Conservation (phyloP, 2,329 filamentous ascomycete species). For the Lachnellula occidentalis region DNA sequence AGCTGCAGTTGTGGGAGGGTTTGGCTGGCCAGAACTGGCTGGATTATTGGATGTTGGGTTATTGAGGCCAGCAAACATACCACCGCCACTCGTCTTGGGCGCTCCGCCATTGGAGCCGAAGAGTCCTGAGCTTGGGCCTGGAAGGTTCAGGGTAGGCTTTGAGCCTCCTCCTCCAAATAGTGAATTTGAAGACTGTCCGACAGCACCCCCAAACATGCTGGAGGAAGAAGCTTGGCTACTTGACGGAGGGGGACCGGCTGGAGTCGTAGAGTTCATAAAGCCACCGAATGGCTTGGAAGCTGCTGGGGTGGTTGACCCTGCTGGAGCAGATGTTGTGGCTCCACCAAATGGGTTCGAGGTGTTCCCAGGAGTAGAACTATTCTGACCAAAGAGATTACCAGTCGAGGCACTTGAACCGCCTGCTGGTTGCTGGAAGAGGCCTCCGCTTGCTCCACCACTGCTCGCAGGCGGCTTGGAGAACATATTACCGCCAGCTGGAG, state of each 20-base stretch:
- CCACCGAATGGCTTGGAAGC: slow-evolving; percentile 17
- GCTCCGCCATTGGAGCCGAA: slow-evolving; percentile 3
- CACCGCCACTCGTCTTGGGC: neutral
- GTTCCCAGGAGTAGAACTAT: neutral
- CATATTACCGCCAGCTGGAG: slow-evolving; percentile 24
- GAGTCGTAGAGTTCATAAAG: slow-evolving; percentile 27
- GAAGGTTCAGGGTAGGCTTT: neutral
- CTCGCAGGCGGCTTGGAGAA: slow-evolving; percentile 7
- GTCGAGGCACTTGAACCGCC: neutral
- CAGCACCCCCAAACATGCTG: slow-evolving; percentile 12
- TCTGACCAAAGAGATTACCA: neutral
- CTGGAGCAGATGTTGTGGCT: slow-evolving; percentile 13
- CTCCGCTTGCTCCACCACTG: slow-evolving; percentile 26
- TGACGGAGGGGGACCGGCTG: slow-evolving; percentile 29
- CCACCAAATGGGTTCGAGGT: neutral
- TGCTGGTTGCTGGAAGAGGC: slow-evolving; percentile 27
- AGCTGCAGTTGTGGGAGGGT: slow-evolving; percentile 4
- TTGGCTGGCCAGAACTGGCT: slow-evolving; percentile 6
- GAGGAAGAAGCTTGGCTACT: slow-evolving; percentile 8
- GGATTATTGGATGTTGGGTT: neutral
- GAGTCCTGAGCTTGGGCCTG: neutral
- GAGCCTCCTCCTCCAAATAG: slow-evolving; percentile 11
- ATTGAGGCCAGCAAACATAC: slow-evolving; percentile 4
- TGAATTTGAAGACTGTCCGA: neutral
- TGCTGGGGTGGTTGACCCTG: slow-evolving; percentile 27